Base-by-base conservation (phyloP, 2,329 filamentous ascomycete genomes). In the Aspergillus ochraceus region DNA sequence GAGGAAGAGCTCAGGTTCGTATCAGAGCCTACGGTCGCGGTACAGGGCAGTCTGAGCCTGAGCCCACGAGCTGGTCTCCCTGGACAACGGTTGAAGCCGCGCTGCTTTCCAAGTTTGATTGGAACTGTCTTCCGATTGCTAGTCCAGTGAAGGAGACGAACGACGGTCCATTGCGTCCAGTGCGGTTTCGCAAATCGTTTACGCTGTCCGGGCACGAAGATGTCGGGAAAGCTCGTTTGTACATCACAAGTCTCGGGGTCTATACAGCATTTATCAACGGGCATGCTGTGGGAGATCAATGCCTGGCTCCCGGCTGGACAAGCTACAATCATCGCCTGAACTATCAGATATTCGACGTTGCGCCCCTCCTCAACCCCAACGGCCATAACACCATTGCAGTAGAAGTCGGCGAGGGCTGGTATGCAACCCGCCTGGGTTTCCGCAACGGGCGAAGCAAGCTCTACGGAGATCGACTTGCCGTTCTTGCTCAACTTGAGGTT, bases 311-410 rank as follows among this genome's bases (percentile, higher is more conserved):
- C 0, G 83, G 83, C 0, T 86, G 82, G 80, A 79, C 80, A 49
- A 78, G 77, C 2, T 86, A 86, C 61, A 70, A 77, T 0, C 70
- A 80, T 51, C 76, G 83, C 0, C 76, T 81, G n/a, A 72, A 77
- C 1, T 87, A 86, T 60, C 78, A 86, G 57, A 81, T 79, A 0
- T 83, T 81, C 57, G 82, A 86, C 60, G 79, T 86, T 1, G 79
- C 77, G 0, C 60, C 71, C 0, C 71, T 81, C 0, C 58, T 85
- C 1, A 59, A 55, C 3, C 17, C 5, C 6, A 49, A 64, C 0
- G 74, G 73, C 2, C 59, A 66, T 4, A 84, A 84, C 63, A 70
- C 69, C 0, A 68, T 83, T 36, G 77, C 73, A 0, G 72, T 77
- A 3, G 73, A 76, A 14, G 73, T 83, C 22, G 81, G 74, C 2